Evolutionary conservation across 495 filamentous ascomycete genomes (phyloP), one percentile per base, ranked within the genome.

Genomic region (Aspergillus sclerotiicarbonarius): DNA sequence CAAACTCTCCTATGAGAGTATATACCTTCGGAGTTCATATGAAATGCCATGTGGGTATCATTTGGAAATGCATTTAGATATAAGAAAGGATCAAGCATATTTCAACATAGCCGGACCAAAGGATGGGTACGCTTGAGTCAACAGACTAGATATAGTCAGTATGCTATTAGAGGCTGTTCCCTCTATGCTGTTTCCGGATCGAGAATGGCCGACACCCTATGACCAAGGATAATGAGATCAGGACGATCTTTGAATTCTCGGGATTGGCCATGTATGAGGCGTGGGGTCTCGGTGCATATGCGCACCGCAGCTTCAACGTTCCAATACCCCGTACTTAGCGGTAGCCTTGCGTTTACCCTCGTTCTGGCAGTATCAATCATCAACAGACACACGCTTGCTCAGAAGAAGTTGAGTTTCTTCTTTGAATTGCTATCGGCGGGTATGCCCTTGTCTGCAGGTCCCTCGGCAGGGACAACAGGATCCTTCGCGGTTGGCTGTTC

Each of bases 361-460:
- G 5, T 25, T 5, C 25, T 25, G 25, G 25, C 25, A 25, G 25
- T 25, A 5, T 25, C 25, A 5, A 25, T 25, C 25, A 25, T 25
- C 25, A 25, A 25, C 25, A 25, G 25, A 25, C 53, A 46, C 18
- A 8, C 32, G 18, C 39, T 43, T 0, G 25, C 25, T 64, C 56
- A 76, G 51, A 74, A 76, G 52, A 76, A 76, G 56, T 68, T 71
- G 35, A 64, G 9, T 39, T 71, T 76, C 18, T 63, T 67, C 48
- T 56, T 70, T 9, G 68, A 56, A 25, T 47, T 21, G 8, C 48
- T 50, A 49, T 66, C 60, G 33, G 58, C 63, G 31, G 56, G 48
- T 15, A 60, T 44, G 12, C 66, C 55, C 1, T 64, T 50, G 19
- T 60, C 62, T 37, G 48, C 53, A 51, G 37, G 50, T 12, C 54